These are phyloP conservation scores for Gonium pectorale DNA, from an alignment of 139 green algal species.

Conservation along the genomic window DNA sequence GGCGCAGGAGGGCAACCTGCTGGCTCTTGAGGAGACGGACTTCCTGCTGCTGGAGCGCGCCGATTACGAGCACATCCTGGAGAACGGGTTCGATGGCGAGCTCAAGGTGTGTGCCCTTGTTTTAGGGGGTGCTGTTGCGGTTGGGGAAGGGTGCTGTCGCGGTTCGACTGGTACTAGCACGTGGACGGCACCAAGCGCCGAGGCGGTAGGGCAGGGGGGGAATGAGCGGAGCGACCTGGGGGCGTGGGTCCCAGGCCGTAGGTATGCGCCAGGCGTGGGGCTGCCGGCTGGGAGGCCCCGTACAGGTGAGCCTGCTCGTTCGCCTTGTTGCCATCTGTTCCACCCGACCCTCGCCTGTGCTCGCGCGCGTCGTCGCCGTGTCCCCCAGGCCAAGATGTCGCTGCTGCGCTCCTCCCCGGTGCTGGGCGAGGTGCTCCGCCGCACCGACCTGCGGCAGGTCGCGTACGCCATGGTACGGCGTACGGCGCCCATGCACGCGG, in stretches of 20 bases:
- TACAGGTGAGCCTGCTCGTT: too few species aligned
- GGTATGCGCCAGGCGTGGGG: too few species aligned
- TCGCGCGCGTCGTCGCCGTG: background rate
- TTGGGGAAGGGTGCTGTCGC: background rate
- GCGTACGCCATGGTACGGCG: constrained; percentile 48
- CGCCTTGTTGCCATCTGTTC: too few species aligned
- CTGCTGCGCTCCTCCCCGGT: constrained; percentile 24
- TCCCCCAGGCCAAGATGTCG: constrained; percentile 22
- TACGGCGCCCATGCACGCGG: background rate
- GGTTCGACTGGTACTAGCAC: too few species aligned
- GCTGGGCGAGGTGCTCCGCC: constrained; percentile 17
- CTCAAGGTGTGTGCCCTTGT: constrained; percentile 26
- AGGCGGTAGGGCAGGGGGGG: too few species aligned
- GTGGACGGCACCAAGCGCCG: too few species aligned
- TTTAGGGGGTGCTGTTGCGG: background rate
- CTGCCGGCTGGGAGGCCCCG: too few species aligned
- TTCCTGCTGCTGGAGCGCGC: constrained; percentile 50
- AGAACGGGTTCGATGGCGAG: constrained; percentile 62
- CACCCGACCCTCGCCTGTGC: too few species aligned
- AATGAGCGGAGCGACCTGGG: too few species aligned
- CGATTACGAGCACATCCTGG: constrained; percentile 54
- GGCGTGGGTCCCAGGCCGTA: too few species aligned
- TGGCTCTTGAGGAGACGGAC: constrained; percentile 51
- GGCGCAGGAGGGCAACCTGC: constrained; percentile 47
- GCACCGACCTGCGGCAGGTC: constrained; percentile 48